These are phyloP conservation scores for Termitomyces eurrhizus DNA, from an alignment of 768 basidiomycete genomes.

Conservation along the genomic window DNA sequence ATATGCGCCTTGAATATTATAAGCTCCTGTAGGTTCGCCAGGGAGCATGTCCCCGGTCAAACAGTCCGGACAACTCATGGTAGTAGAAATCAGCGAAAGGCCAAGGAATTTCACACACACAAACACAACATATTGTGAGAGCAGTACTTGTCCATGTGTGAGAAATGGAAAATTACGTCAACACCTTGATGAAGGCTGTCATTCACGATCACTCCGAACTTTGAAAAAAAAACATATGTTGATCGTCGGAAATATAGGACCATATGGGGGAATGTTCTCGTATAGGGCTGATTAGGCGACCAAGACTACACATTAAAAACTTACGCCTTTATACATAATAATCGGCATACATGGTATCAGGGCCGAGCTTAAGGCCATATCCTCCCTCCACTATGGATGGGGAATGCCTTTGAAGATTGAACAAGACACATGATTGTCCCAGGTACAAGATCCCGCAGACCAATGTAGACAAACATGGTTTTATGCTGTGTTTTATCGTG, in stretches of 20 bases:
- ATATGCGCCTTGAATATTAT: conserved; percentile 39
- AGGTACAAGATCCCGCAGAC: neutral
- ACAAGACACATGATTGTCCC: too few species aligned
- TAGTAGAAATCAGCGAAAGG: neutral
- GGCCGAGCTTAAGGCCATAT: too few species aligned
- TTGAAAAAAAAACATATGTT: too few species aligned
- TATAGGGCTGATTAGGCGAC: too few species aligned
- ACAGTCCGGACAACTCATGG: conserved; percentile 35
- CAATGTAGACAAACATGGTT: neutral
- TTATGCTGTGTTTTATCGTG: neutral
- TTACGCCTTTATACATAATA: too few species aligned
- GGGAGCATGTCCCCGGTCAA: conserved; percentile 40
- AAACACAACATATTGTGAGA: neutral
- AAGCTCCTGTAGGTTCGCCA: conserved; percentile 42
- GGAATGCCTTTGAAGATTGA: too few species aligned
- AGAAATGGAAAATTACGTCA: neutral
- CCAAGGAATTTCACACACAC: neutral
- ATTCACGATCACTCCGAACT: too few species aligned
- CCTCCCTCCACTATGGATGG: too few species aligned
- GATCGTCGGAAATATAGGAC: too few species aligned
- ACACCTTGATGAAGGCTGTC: neutral
- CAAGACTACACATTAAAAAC: too few species aligned
- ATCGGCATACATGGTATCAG: too few species aligned
- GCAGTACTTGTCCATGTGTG: neutral
- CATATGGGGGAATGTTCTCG: too few species aligned